Evolutionary conservation across 2,329 filamentous ascomycete species (phyloP).

Genomic region (Diaporthe sp.): DNA sequence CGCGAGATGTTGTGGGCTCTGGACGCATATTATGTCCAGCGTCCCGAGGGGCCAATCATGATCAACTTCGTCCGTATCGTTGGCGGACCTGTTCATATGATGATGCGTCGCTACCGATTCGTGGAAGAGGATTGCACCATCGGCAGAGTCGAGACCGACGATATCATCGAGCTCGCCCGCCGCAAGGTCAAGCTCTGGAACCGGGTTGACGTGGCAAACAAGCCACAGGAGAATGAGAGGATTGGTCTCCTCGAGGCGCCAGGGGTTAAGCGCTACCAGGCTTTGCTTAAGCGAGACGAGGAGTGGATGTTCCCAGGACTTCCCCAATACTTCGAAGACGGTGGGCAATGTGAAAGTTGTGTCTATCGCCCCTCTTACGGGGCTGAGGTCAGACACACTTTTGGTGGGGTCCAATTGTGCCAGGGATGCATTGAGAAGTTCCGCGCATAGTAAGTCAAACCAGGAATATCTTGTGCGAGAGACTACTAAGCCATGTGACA

Average conservation of each 20-base stretch:
- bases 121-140: slow-evolving; percentile 49
- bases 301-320: slow-evolving; percentile 41
- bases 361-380: slow-evolving; percentile 36
- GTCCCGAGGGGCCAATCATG: slow-evolving; percentile 22
- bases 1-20: slow-evolving; percentile 51
- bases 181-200: slow-evolving; percentile 50
- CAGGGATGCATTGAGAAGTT: slow-evolving; percentile 11
- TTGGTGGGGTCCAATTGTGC: slow-evolving; percentile 41
- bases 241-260: background rate
- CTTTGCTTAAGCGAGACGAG: slow-evolving; percentile 32
- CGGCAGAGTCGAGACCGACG: slow-evolving; percentile 44
- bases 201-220: slow-evolving; percentile 34
- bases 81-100: slow-evolving; percentile 50
- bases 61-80: slow-evolving; percentile 47
- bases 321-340: slow-evolving; percentile 34
- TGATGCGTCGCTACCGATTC: slow-evolving; percentile 51
- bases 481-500: background rate
- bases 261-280: slow-evolving; percentile 32
- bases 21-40: slow-evolving; percentile 44
- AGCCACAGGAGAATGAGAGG: rapidly evolving
- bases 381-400: slow-evolving; percentile 29
- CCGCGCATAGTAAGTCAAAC: background rate
- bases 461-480: background rate
- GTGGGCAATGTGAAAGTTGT: slow-evolving; percentile 37
- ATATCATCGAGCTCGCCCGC: slow-evolving; percentile 43